Conservation (phyloP, 805 yeast species). For the Metschnikowia noctiluminum region DNA sequence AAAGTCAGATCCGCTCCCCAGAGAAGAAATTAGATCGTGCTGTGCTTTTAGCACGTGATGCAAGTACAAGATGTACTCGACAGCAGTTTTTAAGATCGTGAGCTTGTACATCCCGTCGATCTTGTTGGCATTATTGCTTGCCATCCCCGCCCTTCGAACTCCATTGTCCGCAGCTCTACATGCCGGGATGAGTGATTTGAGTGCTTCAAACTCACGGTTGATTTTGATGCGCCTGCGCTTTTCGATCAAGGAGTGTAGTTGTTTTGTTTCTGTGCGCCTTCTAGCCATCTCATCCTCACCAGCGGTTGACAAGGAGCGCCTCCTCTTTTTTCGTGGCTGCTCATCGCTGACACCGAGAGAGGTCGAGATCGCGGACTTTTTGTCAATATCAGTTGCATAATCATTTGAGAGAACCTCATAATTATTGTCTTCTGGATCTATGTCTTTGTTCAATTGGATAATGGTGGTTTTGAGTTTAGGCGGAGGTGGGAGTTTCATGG, state of each 20-base stretch:
- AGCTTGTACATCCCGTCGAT: constrained; percentile 74
- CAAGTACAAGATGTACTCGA: constrained; percentile 70
- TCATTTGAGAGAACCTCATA: constrained; percentile 43
- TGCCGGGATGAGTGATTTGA: constrained; percentile 75
- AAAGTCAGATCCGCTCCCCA: constrained; percentile 32
- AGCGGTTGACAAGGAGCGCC: constrained; percentile 37
- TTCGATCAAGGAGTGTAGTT: constrained; percentile 71
- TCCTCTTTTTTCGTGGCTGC: constrained; percentile 31
- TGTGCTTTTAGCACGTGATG: constrained; percentile 56
- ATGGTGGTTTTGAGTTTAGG: constrained; percentile 44
- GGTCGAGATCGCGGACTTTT: neutral
- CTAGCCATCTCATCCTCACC: constrained; percentile 40
- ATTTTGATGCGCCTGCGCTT: constrained; percentile 74
- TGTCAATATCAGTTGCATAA: constrained; percentile 15
- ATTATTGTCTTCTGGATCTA: constrained; percentile 40
- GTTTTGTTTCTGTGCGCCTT: constrained; percentile 42
- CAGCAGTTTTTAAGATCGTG: constrained; percentile 78
- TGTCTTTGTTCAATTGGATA: constrained; percentile 41
- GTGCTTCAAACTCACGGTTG: constrained; percentile 79
- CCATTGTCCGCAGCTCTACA: constrained; percentile 49
- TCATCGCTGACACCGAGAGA: constrained; percentile 7
- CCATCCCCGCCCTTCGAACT: constrained; percentile 4
- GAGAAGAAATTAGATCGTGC: constrained; percentile 37
- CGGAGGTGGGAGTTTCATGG: constrained; percentile 28
- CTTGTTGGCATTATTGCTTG: constrained; percentile 30